Evolutionary conservation across 495 filamentous ascomycete species (phyloP).

Genomic region (Penicillium daleae): DNA sequence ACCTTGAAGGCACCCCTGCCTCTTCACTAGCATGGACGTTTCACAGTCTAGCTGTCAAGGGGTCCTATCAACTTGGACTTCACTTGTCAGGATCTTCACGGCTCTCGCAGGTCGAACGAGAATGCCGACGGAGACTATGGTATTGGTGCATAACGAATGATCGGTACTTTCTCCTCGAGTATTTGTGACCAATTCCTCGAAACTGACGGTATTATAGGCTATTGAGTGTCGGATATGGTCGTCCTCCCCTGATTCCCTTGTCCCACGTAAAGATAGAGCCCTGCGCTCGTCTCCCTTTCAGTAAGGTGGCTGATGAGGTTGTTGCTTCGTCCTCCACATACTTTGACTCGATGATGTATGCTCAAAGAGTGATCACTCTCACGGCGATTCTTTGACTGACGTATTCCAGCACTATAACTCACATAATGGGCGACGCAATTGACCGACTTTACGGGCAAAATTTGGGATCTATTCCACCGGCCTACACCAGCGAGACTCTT

Average conservation of each 20-base stretch:
- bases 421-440: neutral
- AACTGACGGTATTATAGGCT: neutral
- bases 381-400: neutral
- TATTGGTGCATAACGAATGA: neutral
- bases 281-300: neutral
- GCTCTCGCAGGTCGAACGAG: neutral
- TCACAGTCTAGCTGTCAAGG: neutral
- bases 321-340: neutral
- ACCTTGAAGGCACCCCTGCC: neutral
- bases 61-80: neutral
- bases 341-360: neutral
- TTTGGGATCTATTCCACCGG: neutral
- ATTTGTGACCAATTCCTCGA: neutral
- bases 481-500: neutral
- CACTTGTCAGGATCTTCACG: neutral
- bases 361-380: neutral
- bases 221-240: neutral
- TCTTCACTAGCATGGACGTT: neutral
- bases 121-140: neutral
- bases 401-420: neutral
- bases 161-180: neutral
- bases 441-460: neutral
- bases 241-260: neutral
- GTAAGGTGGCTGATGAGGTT: neutral
- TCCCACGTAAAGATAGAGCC: neutral